These are phyloP conservation scores for Climacium dendroides DNA, from an alignment of 225 moss, liverwort and hornwort genomes.

Conservation along the genomic window DNA sequence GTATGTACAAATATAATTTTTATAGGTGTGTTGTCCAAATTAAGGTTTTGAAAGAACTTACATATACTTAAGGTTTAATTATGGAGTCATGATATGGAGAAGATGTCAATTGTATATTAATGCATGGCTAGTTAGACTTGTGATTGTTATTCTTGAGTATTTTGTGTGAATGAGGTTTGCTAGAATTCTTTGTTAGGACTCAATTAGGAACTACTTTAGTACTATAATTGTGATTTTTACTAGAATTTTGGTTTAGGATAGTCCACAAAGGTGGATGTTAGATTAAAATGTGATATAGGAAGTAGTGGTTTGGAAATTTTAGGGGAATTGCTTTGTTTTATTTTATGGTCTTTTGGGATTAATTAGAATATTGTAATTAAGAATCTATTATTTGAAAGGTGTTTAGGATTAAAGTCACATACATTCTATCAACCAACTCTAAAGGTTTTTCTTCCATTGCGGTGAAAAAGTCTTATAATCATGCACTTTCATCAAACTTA, in stretches of 20 bases:
- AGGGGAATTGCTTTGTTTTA: no score
- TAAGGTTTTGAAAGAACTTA: not conserved
- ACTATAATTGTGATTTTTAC: not conserved
- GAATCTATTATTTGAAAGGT: accelerated
- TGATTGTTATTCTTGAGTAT: not conserved
- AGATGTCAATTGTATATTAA: not conserved
- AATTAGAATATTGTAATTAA: not conserved
- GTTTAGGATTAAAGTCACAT: not conserved
- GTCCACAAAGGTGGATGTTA: no score
- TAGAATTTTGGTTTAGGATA: not conserved
- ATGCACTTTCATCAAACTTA: not conserved
- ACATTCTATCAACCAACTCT: accelerated
- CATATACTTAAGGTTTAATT: not conserved
- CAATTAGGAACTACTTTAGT: not conserved
- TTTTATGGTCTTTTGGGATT: no score
- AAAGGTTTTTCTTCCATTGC: accelerated
- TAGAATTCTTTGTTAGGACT: not conserved
- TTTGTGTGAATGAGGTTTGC: not conserved
- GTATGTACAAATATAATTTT: not conserved
- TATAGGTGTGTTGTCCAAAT: not conserved
- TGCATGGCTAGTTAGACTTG: not conserved
- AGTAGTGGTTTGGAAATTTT: no score
- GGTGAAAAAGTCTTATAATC: accelerated
- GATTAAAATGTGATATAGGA: no score
- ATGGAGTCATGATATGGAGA: not conserved